Conservation (phyloP, 2,329 filamentous ascomycete genomes). For the Teratosphaeriaceae sp. region DNA sequence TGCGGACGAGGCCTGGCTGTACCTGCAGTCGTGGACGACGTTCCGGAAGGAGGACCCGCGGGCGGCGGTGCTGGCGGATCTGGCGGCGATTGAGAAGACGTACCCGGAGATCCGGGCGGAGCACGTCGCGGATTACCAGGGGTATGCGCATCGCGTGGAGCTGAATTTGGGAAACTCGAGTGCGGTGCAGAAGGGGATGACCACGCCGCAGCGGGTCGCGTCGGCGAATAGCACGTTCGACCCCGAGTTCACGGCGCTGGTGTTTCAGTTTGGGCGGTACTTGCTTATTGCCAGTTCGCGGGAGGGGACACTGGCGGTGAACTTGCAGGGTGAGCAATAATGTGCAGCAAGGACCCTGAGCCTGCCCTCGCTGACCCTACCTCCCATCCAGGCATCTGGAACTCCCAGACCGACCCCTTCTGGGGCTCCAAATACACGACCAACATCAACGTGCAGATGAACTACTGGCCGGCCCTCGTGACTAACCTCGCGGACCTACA, state of each 20-base stretch:
- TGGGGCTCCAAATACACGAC: conserved; percentile 53
- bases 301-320: conserved; percentile 44
- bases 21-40: conserved; percentile 5
- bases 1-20: conserved; percentile 4
- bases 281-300: conserved; percentile 50
- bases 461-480: conserved; percentile 45
- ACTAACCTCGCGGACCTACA: conserved; percentile 37
- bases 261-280: conserved; percentile 50
- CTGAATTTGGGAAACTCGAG: conserved; percentile 4
- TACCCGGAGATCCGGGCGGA: conserved; percentile 5
- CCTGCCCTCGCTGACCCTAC: background rate
- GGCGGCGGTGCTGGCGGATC: conserved; percentile 5
- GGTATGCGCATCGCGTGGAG: conserved; percentile 1
- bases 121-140: conserved; percentile 6
- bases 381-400: conserved; percentile 39
- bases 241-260: conserved; percentile 42
- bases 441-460: conserved; percentile 58
- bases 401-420: conserved; percentile 36
- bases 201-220: conserved; percentile 23
- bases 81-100: background rate
- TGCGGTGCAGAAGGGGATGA: conserved; percentile 25
- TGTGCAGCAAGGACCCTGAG: no score
- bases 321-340: conserved; percentile 43
- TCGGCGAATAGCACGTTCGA: conserved; percentile 3
- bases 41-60: conserved; percentile 1